Conservation (phyloP, 768 basidiomycete genomes). For the Naganishia vishniacii region DNA sequence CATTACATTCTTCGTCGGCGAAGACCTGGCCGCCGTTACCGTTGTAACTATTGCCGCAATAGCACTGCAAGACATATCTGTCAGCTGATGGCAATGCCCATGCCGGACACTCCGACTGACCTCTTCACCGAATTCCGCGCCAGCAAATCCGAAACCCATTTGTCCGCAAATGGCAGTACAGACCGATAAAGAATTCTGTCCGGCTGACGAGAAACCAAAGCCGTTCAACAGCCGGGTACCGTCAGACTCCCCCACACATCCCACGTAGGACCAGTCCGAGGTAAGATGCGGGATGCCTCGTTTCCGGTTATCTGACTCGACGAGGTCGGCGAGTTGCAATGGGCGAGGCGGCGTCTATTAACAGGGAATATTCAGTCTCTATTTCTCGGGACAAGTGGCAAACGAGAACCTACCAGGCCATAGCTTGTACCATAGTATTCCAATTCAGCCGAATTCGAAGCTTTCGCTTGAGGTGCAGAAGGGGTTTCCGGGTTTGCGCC, state of each 20-base stretch:
- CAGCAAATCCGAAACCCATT: slow-evolving; percentile 38
- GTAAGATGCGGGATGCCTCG: slow-evolving; percentile 36
- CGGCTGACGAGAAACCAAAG: slow-evolving; percentile 36
- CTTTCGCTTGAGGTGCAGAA: background rate
- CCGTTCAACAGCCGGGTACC: slow-evolving; percentile 41
- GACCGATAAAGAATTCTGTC: slow-evolving; percentile 24
- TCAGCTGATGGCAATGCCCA: too few relatives aligned
- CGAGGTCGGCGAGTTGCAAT: slow-evolving; percentile 20
- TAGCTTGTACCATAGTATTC: slow-evolving; percentile 37
- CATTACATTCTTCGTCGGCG: slow-evolving; percentile 35
- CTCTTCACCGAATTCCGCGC: slow-evolving; percentile 43
- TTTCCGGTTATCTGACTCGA: slow-evolving; percentile 26
- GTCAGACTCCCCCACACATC: slow-evolving; percentile 43
- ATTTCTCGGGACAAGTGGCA: background rate
- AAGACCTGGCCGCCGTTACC: slow-evolving; percentile 36
- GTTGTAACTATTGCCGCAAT: slow-evolving; percentile 42
- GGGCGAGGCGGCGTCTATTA: slow-evolving; percentile 38
- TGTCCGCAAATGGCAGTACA: slow-evolving; percentile 43
- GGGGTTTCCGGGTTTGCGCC: background rate
- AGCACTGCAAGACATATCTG: slow-evolving; percentile 36
- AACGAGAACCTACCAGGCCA: slow-evolving; percentile 38
- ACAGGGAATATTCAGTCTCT: background rate
- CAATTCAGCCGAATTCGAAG: background rate
- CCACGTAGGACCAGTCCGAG: slow-evolving; percentile 41
- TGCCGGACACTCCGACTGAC: slow-evolving; percentile 33